These are phyloP conservation scores for Termitomyces sp. DNA, from an alignment of 768 basidiomycete species.

Conservation along the genomic window DNA sequence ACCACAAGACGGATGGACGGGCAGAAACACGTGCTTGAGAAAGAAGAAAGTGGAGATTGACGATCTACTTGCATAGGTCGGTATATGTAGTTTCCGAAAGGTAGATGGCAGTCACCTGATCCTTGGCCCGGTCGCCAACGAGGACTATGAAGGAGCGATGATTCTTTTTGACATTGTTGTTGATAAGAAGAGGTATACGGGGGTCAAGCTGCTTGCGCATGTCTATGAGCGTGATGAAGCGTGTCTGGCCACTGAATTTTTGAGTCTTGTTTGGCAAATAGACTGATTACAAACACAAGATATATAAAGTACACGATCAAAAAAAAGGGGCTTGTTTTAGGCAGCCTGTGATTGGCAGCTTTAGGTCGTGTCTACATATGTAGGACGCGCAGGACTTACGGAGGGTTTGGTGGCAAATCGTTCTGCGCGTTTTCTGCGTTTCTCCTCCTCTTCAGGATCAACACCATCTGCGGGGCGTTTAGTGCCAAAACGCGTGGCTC, in stretches of 20 bases:
- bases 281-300: constrained; percentile 6
- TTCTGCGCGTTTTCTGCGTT: constrained; percentile 59
- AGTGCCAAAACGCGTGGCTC: constrained; percentile 56
- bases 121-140: constrained; percentile 90
- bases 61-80: constrained; percentile 48
- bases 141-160: constrained; percentile 95
- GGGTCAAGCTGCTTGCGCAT: constrained; percentile 92
- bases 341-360: constrained; percentile 1
- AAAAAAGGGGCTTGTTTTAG: too few species aligned
- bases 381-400: neutral
- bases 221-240: neutral
- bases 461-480: constrained; percentile 37
- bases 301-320: neutral
- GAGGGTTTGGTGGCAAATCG: constrained; percentile 38
- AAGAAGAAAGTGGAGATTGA: constrained; percentile 93
- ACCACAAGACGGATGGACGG: constrained; percentile 92
- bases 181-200: constrained; percentile 88
- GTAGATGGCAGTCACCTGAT: constrained; percentile 59
- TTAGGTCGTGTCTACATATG: too few species aligned
- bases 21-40: constrained; percentile 89
- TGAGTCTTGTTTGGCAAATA: constrained; percentile 4
- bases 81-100: neutral
- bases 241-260: neutral
- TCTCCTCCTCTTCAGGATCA: constrained; percentile 57
- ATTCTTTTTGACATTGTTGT: constrained; percentile 90